phyloP scores from a whole-genome alignment of 2,329 filamentous ascomycete genomes.

The Aspergillus sp. region DNA sequence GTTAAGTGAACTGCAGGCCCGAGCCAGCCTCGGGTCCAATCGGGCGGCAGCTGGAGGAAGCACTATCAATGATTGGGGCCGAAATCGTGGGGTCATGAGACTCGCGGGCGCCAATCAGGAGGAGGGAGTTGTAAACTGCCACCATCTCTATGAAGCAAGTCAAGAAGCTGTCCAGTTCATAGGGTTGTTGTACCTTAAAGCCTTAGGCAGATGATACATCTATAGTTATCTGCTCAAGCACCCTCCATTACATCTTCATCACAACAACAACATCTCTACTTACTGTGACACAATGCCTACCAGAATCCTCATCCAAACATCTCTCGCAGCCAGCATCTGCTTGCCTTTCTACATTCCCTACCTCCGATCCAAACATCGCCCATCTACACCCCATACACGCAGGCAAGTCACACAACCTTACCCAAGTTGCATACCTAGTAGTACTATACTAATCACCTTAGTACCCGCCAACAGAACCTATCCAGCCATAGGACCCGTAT shows the following conservation, averaged over 20 bases:
- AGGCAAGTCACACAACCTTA: background rate
- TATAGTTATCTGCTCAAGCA: no score
- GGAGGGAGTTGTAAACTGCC: no score
- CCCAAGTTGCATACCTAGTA: background rate
- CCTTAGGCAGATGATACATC: no score
- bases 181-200: no score
- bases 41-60: no score
- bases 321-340: conserved; percentile 11
- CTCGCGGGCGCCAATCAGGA: no score
- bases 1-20: background rate
- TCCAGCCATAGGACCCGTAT: background rate
- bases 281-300: background rate
- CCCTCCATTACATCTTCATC: no score
- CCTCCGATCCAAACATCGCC: background rate
- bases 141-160: no score
- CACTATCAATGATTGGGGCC: background rate
- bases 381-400: background rate
- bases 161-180: no score
- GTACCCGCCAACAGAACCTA: background rate
- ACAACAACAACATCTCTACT: no score
- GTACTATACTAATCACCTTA: background rate
- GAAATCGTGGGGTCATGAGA: no score
- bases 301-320: background rate
- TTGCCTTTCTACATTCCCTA: conserved; percentile 16
- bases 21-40: background rate